phyloP scores from a whole-genome alignment of 2,329 filamentous ascomycete species.

The Apiospora saccharicola region DNA sequence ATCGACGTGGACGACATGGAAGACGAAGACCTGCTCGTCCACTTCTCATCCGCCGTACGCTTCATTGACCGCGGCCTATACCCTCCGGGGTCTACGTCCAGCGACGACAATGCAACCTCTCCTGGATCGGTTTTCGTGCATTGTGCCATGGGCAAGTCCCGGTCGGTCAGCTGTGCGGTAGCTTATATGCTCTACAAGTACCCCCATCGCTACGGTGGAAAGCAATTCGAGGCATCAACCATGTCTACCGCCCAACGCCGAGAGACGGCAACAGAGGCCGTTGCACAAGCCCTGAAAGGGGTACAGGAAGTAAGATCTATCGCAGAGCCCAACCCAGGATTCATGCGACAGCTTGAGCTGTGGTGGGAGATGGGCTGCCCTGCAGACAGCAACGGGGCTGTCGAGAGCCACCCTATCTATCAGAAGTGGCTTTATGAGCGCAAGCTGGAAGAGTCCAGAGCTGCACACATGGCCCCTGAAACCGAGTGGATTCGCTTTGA shows the following conservation, averaged over 20 bases:
- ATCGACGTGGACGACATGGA: conserved; percentile 92
- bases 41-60: conserved; percentile 78
- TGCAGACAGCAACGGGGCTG: conserved; percentile 56
- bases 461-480: conserved; percentile 80
- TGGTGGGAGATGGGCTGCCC: conserved; percentile 91
- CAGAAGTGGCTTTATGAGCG: conserved; percentile 72
- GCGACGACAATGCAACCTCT: conserved; percentile 19
- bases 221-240: conserved; percentile 53
- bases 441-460: conserved; percentile 65
- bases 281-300: conserved; percentile 69
- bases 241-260: conserved; percentile 47
- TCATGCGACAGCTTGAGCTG: conserved; percentile 86
- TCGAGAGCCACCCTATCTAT: conserved; percentile 76
- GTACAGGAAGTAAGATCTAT: conserved; percentile 76
- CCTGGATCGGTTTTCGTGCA: conserved; percentile 61
- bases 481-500: conserved; percentile 81
- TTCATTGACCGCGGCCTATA: conserved; percentile 83
- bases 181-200: conserved; percentile 83
- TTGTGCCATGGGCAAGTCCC: conserved; percentile 96
- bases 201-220: conserved; percentile 58
- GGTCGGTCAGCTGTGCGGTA: conserved; percentile 83
- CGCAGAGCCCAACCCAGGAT: conserved; percentile 89
- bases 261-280: conserved; percentile 55
- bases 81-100: conserved; percentile 49
- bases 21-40: conserved; percentile 83